Evolutionary conservation across 139 green algal genomes (phyloP), one percentile per base, ranked within the genome.

Genomic region (Chlamydomonas applanata): DNA sequence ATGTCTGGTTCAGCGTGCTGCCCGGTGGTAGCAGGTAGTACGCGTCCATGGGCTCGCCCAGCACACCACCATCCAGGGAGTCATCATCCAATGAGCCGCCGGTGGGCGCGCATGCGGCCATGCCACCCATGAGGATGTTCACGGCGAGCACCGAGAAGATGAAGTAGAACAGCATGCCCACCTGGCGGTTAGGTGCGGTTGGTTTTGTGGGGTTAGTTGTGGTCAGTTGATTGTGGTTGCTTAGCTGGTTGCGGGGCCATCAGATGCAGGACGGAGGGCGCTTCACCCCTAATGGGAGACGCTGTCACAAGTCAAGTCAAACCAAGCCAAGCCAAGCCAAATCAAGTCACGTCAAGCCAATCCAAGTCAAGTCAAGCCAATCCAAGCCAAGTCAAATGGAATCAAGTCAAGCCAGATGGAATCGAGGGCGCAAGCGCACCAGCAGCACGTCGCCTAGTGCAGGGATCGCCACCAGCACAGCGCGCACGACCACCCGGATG

Each of bases 141-240:
- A 89, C 88, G 46, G 76, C 77, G 67, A 92, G 78, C 36, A 89
- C 79, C 35, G 80, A 73, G 54, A 85, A 92, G 65, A 90, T 86
- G 73, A 69, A 69, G 33, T 53, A 69, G 62, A 73, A 62, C 25
- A 73, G 67, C 30, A 73, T n/a, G 45, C 67, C 67, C 3, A 49
- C 40, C 40, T 49, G 40, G 7, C 7, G 40, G 40, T 49, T 11
- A 49, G 40, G 40, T 7, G 40, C 40, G n/a, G n/a, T n/a, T n/a
- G n/a, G n/a, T n/a, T n/a, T n/a, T n/a, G n/a, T n/a, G n/a, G n/a
- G n/a, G n/a, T n/a, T n/a, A n/a, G n/a, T n/a, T n/a, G n/a, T n/a
- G n/a, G n/a, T n/a, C n/a, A n/a, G n/a, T n/a, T n/a, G n/a, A n/a
- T n/a, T n/a, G n/a, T n/a, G n/a, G n/a, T n/a, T n/a, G n/a, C n/a